phyloP scores from a whole-genome alignment of 176 grass and related monocot genomes.

The Hsuehochloa calcarea region DNA sequence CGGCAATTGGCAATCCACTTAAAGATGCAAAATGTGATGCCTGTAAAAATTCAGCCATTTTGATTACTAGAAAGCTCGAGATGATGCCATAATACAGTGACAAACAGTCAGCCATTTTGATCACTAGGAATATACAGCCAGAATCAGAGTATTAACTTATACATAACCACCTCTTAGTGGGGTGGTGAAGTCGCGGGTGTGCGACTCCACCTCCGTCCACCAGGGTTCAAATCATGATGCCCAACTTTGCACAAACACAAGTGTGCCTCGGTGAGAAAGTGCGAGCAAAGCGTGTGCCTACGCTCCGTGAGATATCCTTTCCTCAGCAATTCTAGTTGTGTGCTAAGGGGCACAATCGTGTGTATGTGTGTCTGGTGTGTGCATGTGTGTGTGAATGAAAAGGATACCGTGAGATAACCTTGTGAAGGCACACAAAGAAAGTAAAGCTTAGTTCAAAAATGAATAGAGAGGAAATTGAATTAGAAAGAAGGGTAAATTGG shows the following conservation, averaged over 20 bases:
- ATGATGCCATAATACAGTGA: background rate
- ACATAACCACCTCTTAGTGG: background rate
- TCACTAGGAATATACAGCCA: background rate
- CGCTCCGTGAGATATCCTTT: no score
- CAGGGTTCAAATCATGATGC: background rate
- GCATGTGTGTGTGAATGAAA: background rate
- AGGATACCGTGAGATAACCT: background rate
- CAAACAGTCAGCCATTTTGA: background rate
- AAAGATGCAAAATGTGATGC: constrained; percentile 53
- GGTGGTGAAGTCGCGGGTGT: background rate
- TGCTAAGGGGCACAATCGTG: no score
- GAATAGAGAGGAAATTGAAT: background rate
- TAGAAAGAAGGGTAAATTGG: background rate
- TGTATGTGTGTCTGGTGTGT: no score
- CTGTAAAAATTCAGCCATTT: constrained; percentile 21
- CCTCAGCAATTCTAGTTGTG: background rate
- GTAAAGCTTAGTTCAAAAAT: background rate
- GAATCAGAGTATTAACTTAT: constrained; percentile 11
- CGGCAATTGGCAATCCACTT: constrained; percentile 58
- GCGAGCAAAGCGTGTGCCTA: background rate
- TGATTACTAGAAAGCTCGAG: background rate
- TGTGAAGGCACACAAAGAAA: background rate
- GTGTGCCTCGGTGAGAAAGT: background rate
- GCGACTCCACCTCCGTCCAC: background rate
- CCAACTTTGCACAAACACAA: background rate